Evolutionary conservation across 2,329 filamentous ascomycete genomes (phyloP), one percentile per base, ranked within the genome.

Genomic region (Iodosphaeria phyllophila): DNA sequence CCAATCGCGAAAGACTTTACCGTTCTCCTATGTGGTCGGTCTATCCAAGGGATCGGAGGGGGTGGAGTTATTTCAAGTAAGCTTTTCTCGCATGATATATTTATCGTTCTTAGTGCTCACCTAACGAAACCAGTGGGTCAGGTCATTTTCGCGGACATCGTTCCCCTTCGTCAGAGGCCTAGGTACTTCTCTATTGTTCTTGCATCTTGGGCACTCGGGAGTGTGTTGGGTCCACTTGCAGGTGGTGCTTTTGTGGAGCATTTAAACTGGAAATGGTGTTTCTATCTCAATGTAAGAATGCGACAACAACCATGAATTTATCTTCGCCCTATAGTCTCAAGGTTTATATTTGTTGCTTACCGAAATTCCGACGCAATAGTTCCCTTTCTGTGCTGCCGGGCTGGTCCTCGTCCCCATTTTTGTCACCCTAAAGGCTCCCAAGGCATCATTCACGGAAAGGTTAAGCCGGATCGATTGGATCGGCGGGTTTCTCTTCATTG

Each of bases 401-500:
- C 25, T 37, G 14, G 8, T 33, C 11, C 18, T 26, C 6, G 26
- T 35, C 5, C 35, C 35, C 3, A 31, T 32, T 11, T 29, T 22
- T 7, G 33, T 39, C 29, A 25, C 32, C 6, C 12, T 32, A 10
- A 28, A 24, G 16, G 21, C 12, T 3, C 22, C 26, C 8, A 24
- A 28, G 9, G 10, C 26, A 1, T 14, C 17, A 13, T 24, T 28
- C 13, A 15, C 6, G 12, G 19, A 20, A n/a, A 32, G 30, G 5
- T 16, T 38, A 3, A 12, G 16, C 14, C 28, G 24, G 7, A 23
- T 66, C 27, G 61, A 66, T 36, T 63, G 53, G 34, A 37, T 61
- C 3, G 60, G 60, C 15, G 49, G 58, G 4, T 46, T 52, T 16
- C 37, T 64, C 15, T 60, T 59, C 33, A 55, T 58, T 26, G 38